Conservation (phyloP, 805 yeast species). For the Metschnikowia cubensis region DNA sequence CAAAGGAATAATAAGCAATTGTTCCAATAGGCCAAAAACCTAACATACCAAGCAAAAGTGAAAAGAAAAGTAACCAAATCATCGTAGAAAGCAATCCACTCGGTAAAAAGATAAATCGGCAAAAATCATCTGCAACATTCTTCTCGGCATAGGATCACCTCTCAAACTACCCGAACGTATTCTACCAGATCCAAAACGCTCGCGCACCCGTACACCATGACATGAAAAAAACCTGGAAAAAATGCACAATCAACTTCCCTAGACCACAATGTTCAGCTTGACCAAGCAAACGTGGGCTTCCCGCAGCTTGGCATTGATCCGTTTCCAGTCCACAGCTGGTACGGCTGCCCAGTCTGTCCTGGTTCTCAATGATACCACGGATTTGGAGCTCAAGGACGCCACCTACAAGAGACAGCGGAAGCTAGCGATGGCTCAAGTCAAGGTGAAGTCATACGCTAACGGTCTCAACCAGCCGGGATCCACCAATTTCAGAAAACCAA, state of each 20-base stretch:
- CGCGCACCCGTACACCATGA: slow-evolving; percentile 17
- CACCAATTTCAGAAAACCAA: slow-evolving; percentile 84
- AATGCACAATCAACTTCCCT: not conserved
- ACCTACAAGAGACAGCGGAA: slow-evolving; percentile 68
- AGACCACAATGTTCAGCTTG: slow-evolving; percentile 14
- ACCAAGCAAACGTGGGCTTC: slow-evolving; percentile 15
- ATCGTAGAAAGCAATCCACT: too few species aligned
- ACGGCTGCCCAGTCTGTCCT: not conserved
- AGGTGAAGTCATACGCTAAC: slow-evolving; percentile 72
- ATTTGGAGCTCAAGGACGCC: slow-evolving; percentile 75
- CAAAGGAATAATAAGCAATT: too few species aligned
- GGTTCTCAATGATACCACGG: slow-evolving; percentile 48
- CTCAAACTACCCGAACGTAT: not conserved
- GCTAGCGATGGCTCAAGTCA: slow-evolving; percentile 64
- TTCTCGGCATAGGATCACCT: not conserved
- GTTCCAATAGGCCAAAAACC: too few species aligned
- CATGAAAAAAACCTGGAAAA: slow-evolving; percentile 9
- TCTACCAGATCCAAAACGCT: not conserved
- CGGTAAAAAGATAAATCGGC: too few species aligned
- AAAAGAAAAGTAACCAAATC: too few species aligned
- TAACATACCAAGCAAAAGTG: too few species aligned
- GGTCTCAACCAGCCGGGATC: slow-evolving; percentile 73
- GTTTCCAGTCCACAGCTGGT: slow-evolving; percentile 16
- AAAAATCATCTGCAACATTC: not conserved
- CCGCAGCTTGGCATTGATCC: slow-evolving; percentile 10